These are phyloP conservation scores for Tagetes patula DNA, from an alignment of 129 eudicot species.

Conservation along the genomic window DNA sequence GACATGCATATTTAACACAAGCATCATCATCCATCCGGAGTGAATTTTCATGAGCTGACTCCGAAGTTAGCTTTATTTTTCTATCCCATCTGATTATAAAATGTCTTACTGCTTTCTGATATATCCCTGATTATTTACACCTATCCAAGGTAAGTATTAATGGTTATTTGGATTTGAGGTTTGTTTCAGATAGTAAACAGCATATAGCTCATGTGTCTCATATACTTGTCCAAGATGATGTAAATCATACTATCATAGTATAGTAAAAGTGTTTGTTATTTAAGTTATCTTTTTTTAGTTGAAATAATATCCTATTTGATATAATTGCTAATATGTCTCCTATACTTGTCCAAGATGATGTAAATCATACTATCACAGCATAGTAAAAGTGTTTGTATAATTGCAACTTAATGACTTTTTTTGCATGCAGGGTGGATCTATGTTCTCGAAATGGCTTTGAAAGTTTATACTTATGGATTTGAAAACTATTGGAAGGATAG, in stretches of 20 bases:
- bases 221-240: slow-evolving; percentile 7
- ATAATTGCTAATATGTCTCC: not conserved
- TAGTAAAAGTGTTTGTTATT: not conserved
- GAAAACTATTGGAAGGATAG: slow-evolving; percentile 97
- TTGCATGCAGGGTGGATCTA: slow-evolving; percentile 79
- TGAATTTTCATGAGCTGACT: slow-evolving; percentile 1
- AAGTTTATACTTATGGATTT: slow-evolving; percentile 79
- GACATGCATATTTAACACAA: slow-evolving; percentile 8
- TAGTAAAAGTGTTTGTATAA: not conserved
- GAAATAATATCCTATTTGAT: slow-evolving; percentile 11
- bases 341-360: slow-evolving; percentile 7
- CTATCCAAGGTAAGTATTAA: not conserved
- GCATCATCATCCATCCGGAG: not conserved
- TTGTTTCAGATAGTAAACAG: not conserved
- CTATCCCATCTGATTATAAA: not conserved
- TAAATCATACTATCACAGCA: not conserved
- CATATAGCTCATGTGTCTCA: not conserved
- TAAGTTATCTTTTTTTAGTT: not conserved
- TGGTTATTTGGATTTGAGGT: slow-evolving; percentile 1
- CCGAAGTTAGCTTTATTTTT: not conserved
- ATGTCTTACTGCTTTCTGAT: not conserved
- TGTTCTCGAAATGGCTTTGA: slow-evolving; percentile 83
- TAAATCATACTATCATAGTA: not conserved
- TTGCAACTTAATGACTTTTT: slow-evolving; percentile 19
- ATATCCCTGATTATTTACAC: not conserved